A percentile compares a stretch with the other conserved stretches of the same genome.
Evolutionary conservation across 1,139 yeast genomes (phyloP).

Genomic region (Nakaseomyces glabratus): DNA sequence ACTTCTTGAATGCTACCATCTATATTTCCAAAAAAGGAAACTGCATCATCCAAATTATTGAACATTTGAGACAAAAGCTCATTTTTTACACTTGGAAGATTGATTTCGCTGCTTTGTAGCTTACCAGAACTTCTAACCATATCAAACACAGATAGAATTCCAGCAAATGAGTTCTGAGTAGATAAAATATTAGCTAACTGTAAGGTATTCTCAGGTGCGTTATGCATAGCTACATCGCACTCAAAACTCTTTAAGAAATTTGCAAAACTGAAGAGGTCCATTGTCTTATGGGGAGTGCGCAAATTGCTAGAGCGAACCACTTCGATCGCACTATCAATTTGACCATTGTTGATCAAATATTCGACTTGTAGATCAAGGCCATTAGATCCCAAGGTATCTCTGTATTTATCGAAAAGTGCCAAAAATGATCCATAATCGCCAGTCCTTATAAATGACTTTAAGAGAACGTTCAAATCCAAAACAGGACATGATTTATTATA

Average conservation of each 20-base stretch:
- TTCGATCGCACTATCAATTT: conserved; percentile 20
- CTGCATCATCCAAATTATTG: conserved; percentile 23
- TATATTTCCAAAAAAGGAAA: conserved; percentile 15
- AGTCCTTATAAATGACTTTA: conserved; percentile 23
- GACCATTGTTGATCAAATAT: conserved; percentile 18
- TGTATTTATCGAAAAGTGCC: conserved; percentile 15
- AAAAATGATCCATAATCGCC: conserved; percentile 20
- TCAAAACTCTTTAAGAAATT: conserved; percentile 22
- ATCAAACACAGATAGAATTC: conserved; percentile 19
- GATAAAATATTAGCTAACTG: conserved; percentile 29
- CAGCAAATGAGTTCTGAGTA: conserved; percentile 16
- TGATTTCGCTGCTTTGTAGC: conserved; percentile 8
- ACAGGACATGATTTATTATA: conserved; percentile 24
- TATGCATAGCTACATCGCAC: conserved; percentile 9
- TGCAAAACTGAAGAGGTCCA: conserved; percentile 23
- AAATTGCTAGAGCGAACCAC: conserved; percentile 11
- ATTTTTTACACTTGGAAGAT: conserved; percentile 12
- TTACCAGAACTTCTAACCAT: conserved; percentile 11
- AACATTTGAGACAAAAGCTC: conserved; percentile 26
- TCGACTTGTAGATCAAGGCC: conserved; percentile 19
- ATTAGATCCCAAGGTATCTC: conserved; percentile 11
- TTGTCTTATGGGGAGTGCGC: conserved; percentile 15
- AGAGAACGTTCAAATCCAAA: conserved; percentile 18
- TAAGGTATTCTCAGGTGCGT: conserved; percentile 20
- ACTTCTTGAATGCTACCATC: conserved; percentile 9